Conservation (phyloP, 2,329 filamentous ascomycete genomes). For the Xylaria sp. region DNA sequence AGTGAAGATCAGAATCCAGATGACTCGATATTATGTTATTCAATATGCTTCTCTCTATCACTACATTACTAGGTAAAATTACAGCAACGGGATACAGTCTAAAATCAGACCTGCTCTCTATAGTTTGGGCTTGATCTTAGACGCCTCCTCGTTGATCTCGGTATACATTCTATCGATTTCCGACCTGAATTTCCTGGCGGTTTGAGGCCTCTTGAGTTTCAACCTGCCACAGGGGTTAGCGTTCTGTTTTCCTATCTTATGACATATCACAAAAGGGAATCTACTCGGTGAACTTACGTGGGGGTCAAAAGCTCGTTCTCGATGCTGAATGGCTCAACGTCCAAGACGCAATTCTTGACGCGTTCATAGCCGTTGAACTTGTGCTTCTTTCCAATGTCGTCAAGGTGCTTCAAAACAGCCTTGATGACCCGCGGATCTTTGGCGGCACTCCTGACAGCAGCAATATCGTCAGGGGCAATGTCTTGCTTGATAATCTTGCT, state of each 20-base stretch:
- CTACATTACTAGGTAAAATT: conserved; percentile 6
- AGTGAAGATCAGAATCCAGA: no score
- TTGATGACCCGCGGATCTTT: conserved; percentile 72
- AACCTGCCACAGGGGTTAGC: conserved; percentile 49
- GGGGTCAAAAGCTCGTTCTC: conserved; percentile 90
- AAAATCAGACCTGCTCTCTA: conserved; percentile 38
- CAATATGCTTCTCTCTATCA: no score
- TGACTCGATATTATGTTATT: no score
- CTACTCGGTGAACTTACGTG: conserved; percentile 65
- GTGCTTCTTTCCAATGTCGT: conserved; percentile 77
- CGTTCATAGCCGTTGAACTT: conserved; percentile 94
- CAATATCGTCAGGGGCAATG: conserved; percentile 68
- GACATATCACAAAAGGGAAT: not conserved
- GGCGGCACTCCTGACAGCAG: conserved; percentile 69
- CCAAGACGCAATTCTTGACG: conserved; percentile 74
- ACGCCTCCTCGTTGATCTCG: conserved; percentile 53
- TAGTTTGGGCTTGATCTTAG: conserved; percentile 51
- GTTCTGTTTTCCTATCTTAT: not conserved
- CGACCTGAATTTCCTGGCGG: conserved; percentile 56
- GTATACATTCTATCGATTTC: conserved; percentile 64
- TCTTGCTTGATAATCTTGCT: conserved; percentile 74
- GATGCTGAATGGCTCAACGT: conserved; percentile 88
- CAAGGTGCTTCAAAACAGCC: conserved; percentile 79
- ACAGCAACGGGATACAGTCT: conserved; percentile 1
- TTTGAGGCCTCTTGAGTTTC: conserved; percentile 65